Percentiles rank a stretch among this genome's conserved stretches.
phyloP scores from a whole-genome alignment of 1,284 basidiomycete species.

The Apiotrichum sp. region DNA sequence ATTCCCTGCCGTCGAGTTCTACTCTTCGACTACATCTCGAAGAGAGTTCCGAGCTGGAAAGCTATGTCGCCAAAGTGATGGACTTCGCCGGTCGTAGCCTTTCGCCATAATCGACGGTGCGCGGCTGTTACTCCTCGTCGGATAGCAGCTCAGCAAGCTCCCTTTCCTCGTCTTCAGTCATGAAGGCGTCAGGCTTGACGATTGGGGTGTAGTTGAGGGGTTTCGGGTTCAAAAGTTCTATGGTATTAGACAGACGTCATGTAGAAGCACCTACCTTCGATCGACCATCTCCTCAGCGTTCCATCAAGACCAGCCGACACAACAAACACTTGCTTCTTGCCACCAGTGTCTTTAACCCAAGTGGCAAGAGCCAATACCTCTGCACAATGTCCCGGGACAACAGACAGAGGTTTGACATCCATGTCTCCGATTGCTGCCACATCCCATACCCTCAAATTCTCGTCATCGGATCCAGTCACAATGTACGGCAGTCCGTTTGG shows the following conservation, averaged over 20 bases:
- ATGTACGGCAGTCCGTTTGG: constrained; percentile 54
- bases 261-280: constrained; percentile 55
- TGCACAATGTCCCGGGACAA: constrained; percentile 78
- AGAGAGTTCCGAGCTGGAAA: constrained; percentile 15
- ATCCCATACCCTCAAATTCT: constrained; percentile 62
- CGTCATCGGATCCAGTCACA: constrained; percentile 66
- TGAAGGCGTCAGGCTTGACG: constrained; percentile 14
- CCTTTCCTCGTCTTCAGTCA: constrained; percentile 46
- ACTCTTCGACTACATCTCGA: constrained; percentile 21
- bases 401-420: constrained; percentile 47
- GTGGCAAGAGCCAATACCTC: constrained; percentile 67
- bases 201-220: constrained; percentile 24
- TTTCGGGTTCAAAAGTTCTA: constrained; percentile 37
- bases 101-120: neutral
- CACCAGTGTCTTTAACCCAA: constrained; percentile 57
- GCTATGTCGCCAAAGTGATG: constrained; percentile 28
- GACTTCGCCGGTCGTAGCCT: neutral
- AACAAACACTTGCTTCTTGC: constrained; percentile 53
- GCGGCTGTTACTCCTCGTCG: constrained; percentile 33
- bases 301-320: constrained; percentile 75
- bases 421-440: constrained; percentile 39
- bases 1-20: constrained; percentile 20
- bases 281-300: constrained; percentile 73
- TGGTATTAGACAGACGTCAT: neutral
- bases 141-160: constrained; percentile 74